Base-by-base conservation (phyloP, 2,329 filamentous ascomycete genomes). In the Venturia oleaginea region DNA sequence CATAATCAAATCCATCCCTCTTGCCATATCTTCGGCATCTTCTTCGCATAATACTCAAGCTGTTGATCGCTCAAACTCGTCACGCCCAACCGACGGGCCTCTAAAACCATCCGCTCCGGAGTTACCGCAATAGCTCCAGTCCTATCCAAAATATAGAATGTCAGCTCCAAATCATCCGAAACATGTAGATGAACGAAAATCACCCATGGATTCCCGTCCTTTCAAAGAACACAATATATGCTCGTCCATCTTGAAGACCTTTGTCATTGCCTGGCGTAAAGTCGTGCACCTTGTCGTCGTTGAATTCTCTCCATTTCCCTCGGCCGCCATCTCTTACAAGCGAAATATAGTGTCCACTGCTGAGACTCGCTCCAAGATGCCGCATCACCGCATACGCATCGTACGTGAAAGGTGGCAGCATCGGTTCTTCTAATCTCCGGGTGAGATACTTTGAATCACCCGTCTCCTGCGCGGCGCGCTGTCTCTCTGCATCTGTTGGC, bases 361-460 rank as follows among this genome's bases (percentile, higher is more conserved):
- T 83, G 62, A 89, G 79, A 0, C 81, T 85, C 0, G 78, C 77
- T 27, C 92, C 92, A 4, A 84, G 76, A 73, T 97, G 92, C 67
- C 89, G 82, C 63, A 95, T 84, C 7, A 97, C 88, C 2, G 87
- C 93, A 72, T 96, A 97, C 62, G 90, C 87, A 71, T 96, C 88
- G 74, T 97, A 99, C 5, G 80, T 78, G 71, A 89, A 91, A 0
- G 89, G 87, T 0, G 77, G 76, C 17, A 75, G 78, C 75, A 80
- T 80, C 1, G 73, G 72, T 1, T 73, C 71, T 60, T 79, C 78
- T 1, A 64, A 17, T n/a, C n/a, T 48, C 3, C 27, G 32, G 22
- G 34, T 27, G 15, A 64, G 65, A 22, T 57, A 38, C 8, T 68
- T 66, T 5, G 71, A 69, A 13, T 74, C 72, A 27, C 67, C 65